Percentiles rank a stretch among this genome's conserved stretches.
phyloP scores from a whole-genome alignment of 257 asterid species.

The Capsicum pubescens region DNA sequence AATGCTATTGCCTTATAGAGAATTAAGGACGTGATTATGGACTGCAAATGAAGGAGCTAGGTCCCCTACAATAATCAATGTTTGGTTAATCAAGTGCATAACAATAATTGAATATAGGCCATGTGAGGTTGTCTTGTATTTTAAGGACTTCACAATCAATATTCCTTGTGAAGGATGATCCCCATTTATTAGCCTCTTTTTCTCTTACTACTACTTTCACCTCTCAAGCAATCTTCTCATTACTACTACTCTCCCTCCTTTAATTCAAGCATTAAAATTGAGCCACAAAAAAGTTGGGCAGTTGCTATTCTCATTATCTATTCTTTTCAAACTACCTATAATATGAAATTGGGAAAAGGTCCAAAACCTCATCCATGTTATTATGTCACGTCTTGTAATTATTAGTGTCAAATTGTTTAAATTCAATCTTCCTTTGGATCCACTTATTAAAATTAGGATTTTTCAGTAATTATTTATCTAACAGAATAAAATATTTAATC shows the following conservation, averaged over 20 bases:
- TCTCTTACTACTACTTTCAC: not conserved
- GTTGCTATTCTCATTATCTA: not conserved
- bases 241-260: not conserved
- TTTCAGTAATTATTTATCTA: not conserved
- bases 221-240: conserved; percentile 26
- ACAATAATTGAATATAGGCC: not conserved
- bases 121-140: conserved; percentile 27
- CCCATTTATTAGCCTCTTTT: not conserved
- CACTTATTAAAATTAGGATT: not conserved
- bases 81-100: not conserved
- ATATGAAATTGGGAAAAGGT: not conserved
- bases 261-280: conserved; percentile 15
- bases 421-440: not conserved
- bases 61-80: conserved; percentile 24
- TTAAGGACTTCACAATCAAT: conserved; percentile 27
- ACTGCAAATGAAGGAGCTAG: not conserved
- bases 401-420: conserved; percentile 1
- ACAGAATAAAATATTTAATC: not conserved
- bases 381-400: conserved; percentile 13
- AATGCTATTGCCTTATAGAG: not conserved
- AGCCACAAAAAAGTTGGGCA: conserved; percentile 13
- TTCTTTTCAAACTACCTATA: conserved; percentile 12
- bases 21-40: not conserved
- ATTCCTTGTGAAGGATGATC: conserved; percentile 14
- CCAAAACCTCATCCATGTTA: not conserved